A percentile compares a stretch with the other conserved stretches of the same genome.
Evolutionary conservation across 768 basidiomycete genomes (phyloP).

Genomic region (Tylopilus sp.): DNA sequence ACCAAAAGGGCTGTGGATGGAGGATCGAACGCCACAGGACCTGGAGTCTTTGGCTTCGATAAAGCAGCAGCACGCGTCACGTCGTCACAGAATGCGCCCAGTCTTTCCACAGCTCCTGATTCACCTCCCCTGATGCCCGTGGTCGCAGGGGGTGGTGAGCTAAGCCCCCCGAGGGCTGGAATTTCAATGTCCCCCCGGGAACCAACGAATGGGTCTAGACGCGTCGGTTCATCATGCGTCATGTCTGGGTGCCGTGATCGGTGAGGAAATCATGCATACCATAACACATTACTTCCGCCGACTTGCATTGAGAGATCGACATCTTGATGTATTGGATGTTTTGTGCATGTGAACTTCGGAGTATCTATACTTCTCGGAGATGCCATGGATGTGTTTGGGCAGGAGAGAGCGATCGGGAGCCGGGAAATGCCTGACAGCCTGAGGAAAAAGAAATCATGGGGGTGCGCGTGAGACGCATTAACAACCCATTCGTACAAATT

Average conservation of each 20-base stretch:
- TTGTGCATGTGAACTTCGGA: constrained; percentile 17
- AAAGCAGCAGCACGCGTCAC: constrained; percentile 11
- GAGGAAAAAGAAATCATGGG: constrained; percentile 1
- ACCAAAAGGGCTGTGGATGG: constrained; percentile 20
- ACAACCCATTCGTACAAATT: neutral
- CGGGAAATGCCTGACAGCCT: constrained; percentile 11
- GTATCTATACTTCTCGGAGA: constrained; percentile 1
- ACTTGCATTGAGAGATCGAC: constrained; percentile 15
- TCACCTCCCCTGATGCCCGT: constrained; percentile 31
- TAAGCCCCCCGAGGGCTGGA: constrained; percentile 12
- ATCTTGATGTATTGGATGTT: constrained; percentile 4
- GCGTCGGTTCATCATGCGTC: constrained; percentile 2
- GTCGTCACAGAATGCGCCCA: constrained; percentile 16
- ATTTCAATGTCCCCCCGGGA: constrained; percentile 26
- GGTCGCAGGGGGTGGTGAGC: constrained; percentile 20
- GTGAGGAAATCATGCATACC: constrained; percentile 13
- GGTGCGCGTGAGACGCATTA: neutral
- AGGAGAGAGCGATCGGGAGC: constrained; percentile 7
- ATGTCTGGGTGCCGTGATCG: constrained; percentile 9
- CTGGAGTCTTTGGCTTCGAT: constrained; percentile 13
- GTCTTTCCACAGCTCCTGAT: constrained; percentile 21
- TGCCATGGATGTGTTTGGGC: constrained; percentile 1
- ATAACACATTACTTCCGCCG: constrained; percentile 14
- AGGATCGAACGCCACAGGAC: constrained; percentile 20
- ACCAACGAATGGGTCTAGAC: constrained; percentile 21